Percentiles rank a stretch among this genome's conserved stretches.
Evolutionary conservation across 169 alveolate species (phyloP).

Genomic region (Condylostoma magnum): DNA sequence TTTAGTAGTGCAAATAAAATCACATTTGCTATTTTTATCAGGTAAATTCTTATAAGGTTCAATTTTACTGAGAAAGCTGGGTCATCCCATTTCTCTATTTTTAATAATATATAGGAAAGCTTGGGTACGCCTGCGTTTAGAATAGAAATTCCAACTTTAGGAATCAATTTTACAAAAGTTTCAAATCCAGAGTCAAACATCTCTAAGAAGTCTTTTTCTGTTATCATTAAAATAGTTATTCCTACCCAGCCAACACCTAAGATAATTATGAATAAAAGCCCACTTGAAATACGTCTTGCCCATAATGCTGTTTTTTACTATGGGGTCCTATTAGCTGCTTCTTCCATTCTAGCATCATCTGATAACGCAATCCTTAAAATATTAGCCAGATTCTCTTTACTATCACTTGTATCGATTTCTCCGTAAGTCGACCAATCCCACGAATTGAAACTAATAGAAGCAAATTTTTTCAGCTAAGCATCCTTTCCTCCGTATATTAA

Average conservation of each 20-base stretch:
- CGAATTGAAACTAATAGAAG: constrained; percentile 36
- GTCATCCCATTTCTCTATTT: constrained; percentile 45
- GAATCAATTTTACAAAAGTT: constrained; percentile 15
- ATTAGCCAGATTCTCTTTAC: background rate
- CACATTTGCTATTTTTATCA: constrained; percentile 44
- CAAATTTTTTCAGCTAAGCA: constrained; percentile 25
- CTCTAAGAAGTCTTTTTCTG: constrained; percentile 16
- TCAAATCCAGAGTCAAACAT: background rate
- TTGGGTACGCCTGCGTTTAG: constrained; percentile 44
- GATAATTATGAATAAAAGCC: background rate
- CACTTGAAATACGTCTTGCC: constrained; percentile 22
- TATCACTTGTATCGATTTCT: constrained; percentile 33
- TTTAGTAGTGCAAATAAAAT: constrained; percentile 33
- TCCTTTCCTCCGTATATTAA: constrained; percentile 41
- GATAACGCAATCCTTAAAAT: constrained; percentile 26
- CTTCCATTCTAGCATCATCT: constrained; percentile 44
- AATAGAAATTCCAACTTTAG: constrained; percentile 35
- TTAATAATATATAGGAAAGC: constrained; percentile 34
- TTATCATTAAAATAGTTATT: constrained; percentile 31
- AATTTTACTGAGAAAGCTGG: constrained; percentile 30
- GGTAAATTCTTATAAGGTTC: constrained; percentile 48
- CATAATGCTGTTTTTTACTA: constrained; percentile 30
- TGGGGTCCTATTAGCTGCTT: constrained; percentile 30
- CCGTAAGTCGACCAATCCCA: constrained; percentile 46
- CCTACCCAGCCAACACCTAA: constrained; percentile 37